Evolutionary conservation across 2,329 filamentous ascomycete genomes (phyloP).

Genomic region (Delphinella strobiligena): DNA sequence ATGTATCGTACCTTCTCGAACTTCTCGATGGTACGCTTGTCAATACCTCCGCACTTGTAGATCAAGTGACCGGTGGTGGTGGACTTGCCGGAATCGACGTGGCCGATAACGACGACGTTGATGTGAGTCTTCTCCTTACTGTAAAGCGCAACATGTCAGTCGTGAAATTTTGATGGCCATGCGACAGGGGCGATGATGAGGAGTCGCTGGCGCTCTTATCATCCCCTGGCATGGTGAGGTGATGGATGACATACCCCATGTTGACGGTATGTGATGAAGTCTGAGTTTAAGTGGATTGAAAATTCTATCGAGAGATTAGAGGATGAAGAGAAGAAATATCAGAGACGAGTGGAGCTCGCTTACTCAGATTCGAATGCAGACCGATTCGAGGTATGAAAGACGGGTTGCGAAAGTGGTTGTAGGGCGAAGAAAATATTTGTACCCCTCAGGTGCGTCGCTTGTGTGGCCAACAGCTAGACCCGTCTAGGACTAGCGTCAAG

Average conservation of each 20-base stretch:
- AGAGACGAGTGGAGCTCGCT: slow-evolving; percentile 7
- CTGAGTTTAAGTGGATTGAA: slow-evolving; percentile 21
- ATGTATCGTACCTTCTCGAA: slow-evolving; percentile 82
- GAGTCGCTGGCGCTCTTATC: not conserved
- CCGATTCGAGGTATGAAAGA: slow-evolving; percentile 13
- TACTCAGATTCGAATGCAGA: slow-evolving; percentile 14
- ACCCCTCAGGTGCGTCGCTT: not conserved
- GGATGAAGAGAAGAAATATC: not conserved
- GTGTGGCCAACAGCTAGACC: not conserved
- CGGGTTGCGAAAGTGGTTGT: slow-evolving; percentile 8
- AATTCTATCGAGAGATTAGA: slow-evolving; percentile 8
- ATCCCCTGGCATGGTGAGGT: slow-evolving; percentile 11
- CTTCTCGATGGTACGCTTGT: slow-evolving; percentile 99
- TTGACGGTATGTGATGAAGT: slow-evolving; percentile 32
- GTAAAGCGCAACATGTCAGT: slow-evolving; percentile 13
- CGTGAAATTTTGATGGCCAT: not conserved
- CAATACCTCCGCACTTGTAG: slow-evolving; percentile 99
- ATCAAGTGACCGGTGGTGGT: slow-evolving; percentile 90
- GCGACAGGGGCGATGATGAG: not conserved
- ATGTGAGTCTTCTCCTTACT: slow-evolving; percentile 96
- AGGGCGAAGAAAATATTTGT: slow-evolving; percentile 5
- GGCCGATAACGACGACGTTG: slow-evolving; percentile 93
- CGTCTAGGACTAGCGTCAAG: not conserved
- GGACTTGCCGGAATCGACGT: slow-evolving; percentile 99
- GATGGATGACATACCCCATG: slow-evolving; percentile 45